phyloP scores from a whole-genome alignment of 306 rosid genomes.

The Macrotyloma uniflorum region DNA sequence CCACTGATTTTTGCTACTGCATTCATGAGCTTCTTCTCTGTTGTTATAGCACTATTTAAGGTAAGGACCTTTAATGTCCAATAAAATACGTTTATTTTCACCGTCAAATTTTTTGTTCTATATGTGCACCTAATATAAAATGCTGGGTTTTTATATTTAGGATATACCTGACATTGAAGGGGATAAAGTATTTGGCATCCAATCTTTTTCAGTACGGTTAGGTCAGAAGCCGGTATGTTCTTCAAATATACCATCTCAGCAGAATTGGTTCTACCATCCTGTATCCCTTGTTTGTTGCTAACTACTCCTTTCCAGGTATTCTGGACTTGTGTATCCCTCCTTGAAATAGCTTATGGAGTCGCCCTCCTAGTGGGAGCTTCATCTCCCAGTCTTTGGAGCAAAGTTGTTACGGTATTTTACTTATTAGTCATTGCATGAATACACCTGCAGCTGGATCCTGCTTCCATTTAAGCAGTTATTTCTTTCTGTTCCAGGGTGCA shows the following conservation, averaged over 20 bases:
- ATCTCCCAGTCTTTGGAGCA: slow-evolving; percentile 78
- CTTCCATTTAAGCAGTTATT: background rate
- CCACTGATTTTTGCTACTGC: slow-evolving; percentile 86
- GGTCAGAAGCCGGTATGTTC: slow-evolving; percentile 78
- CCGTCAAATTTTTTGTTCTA: slow-evolving; percentile 25
- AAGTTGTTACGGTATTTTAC: slow-evolving; percentile 68
- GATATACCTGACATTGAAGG: slow-evolving; percentile 99
- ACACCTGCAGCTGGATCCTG: background rate
- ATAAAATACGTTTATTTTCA: slow-evolving; percentile 9
- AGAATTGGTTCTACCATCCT: slow-evolving; percentile 17
- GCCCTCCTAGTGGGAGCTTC: slow-evolving; percentile 79
- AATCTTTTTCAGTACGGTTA: slow-evolving; percentile 83
- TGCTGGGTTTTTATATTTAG: slow-evolving; percentile 53
- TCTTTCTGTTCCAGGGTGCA: background rate
- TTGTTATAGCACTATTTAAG: slow-evolving; percentile 96
- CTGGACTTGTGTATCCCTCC: slow-evolving; percentile 88
- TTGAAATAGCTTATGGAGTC: slow-evolving; percentile 79
- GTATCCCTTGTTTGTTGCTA: slow-evolving; percentile 24
- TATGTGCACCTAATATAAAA: slow-evolving; percentile 11
- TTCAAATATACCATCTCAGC: slow-evolving; percentile 28
- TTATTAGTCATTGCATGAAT: slow-evolving; percentile 11
- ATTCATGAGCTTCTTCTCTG: slow-evolving; percentile 98
- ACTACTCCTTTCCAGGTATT: slow-evolving; percentile 67
- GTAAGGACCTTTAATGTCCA: slow-evolving; percentile 48
- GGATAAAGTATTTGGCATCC: slow-evolving; percentile 80